Evolutionary conservation across 2,329 filamentous ascomycete species (phyloP), one percentile per base, ranked within the genome.

Genomic region (Macrophomina phaseolina): DNA sequence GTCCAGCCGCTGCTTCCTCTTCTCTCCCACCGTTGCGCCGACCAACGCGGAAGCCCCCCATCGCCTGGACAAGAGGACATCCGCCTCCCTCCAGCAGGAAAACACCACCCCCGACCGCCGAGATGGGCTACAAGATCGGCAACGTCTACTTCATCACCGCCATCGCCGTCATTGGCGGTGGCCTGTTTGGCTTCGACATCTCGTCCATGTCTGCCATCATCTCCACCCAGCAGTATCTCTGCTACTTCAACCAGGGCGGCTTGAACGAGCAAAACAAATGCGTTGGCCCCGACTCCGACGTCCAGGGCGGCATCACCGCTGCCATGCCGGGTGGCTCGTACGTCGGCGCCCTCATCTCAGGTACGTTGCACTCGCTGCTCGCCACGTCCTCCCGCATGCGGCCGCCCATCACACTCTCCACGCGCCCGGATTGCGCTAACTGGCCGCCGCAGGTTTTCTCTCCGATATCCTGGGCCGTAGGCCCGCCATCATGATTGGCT

Each of bases 251-350:
- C 71, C 85, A 91, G 72, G 78, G 81, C 67, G 75, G 73, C 68
- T 78, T 79, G 8, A 75, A 78, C 8, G 6, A 32, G n/a, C 9
- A 42, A 66, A 76, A 36, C 18, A 64, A 70, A 49, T 88, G 85
- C 75, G 82, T 80, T 16, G 87, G 87, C 40, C 87, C 87, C 4
- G 76, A 74, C 12, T 74, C 81, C 46, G 74, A 86, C 70, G 81
- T 84, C 0, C 90, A 92, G 77, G 90, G 89, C 52, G 89, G 85
- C 53, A 91, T 92, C 73, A 89, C 87, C 0, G 89, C 90, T 28
- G 81, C 88, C 58, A 92, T 92, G 88, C 87, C 90, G 28, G 89
- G 85, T 64, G 90, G 90, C 40, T 91, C 89, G 0, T 91, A 88
- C 80, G 76, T 89, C 30, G 90, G 89, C 68, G 86, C 89, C 60